Percentiles rank a stretch among this genome's conserved stretches.
These are phyloP conservation scores for Canavalia ensiformis DNA, from an alignment of 306 rosid species.

Conservation along the genomic window DNA sequence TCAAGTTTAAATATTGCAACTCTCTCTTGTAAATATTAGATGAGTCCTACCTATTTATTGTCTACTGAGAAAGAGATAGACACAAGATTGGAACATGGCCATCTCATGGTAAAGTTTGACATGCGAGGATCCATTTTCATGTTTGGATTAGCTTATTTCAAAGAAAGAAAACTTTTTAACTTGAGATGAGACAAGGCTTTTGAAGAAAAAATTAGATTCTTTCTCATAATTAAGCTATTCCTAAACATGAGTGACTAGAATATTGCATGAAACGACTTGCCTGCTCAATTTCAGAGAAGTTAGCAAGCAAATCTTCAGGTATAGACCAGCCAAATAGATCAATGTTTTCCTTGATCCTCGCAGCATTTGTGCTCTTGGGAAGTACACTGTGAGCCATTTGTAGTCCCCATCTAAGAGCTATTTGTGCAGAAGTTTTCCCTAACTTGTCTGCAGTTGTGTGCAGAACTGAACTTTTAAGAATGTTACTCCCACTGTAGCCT, in stretches of 20 bases:
- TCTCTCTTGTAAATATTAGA: no score
- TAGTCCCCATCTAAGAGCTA: constrained; percentile 84
- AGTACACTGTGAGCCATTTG: constrained; percentile 80
- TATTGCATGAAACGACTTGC: constrained; percentile 48
- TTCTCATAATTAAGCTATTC: neutral
- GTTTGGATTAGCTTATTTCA: neutral
- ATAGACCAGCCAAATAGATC: constrained; percentile 73
- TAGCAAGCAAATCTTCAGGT: constrained; percentile 57
- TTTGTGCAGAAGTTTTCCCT: constrained; percentile 80
- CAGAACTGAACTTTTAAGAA: constrained; percentile 57
- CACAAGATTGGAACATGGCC: no score
- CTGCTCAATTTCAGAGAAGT: constrained; percentile 63
- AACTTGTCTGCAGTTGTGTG: constrained; percentile 58
- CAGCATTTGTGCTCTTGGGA: constrained; percentile 70
- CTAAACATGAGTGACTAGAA: constrained; percentile 5
- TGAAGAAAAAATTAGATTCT: no score
- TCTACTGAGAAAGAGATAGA: no score
- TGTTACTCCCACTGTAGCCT: constrained; percentile 42
- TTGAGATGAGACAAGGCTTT: no score
- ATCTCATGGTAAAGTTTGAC: no score
- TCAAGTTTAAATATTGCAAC: no score
- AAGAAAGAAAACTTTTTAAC: neutral
- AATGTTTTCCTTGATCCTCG: constrained; percentile 65
- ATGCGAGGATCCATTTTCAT: no score
- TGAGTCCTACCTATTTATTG: no score